Evolutionary conservation across 805 yeast genomes (phyloP), one percentile per base, ranked within the genome.

Genomic region (Hanseniaspora taiwanica): DNA sequence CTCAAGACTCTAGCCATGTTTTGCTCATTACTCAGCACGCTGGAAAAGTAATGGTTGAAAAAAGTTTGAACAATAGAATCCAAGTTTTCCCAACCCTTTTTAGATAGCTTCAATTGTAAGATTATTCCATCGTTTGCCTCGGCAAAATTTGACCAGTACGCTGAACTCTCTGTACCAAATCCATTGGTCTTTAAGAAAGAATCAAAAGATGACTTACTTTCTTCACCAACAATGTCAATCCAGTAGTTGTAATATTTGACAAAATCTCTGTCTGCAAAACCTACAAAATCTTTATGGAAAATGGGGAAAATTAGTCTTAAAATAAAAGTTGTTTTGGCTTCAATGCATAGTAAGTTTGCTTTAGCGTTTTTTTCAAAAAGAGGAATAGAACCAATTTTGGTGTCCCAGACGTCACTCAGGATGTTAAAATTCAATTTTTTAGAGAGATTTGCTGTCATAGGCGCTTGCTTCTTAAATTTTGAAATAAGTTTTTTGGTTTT

Each of bases 221-320:
- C 89, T 53, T 75, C 77, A 1, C 89, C 89, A 38, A 78, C 56
- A 0, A 79, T 40, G 36, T 71, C 70, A 40, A 74, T 66, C 78
- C 84, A 75, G 3, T 67, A 53, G 9, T 55, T 55, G 23, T 61
- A 56, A 35, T 60, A 65, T 8, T 65, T 51, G 8, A 40, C 32
- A 2, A 56, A 12, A 19, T 62, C 59, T 31, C 43, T 51, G 4
- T 44, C 8, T 1, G 52, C 27, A 10, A 56, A 51, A 6, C 36
- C 12, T 12, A 2, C 1, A 4, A 46, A 27, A 6, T 25, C 17
- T 1, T 39, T 39, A 1, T 43, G 36, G 3, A 37, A 21, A 1
- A 64, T 44, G 1, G 76, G 78, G 53, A 74, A 77, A 16, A 65
- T 39, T 3, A 78, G 38, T 42, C 82, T 60, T 3, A 16, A 18